Evolutionary conservation across 345 rosid genomes (phyloP).

Genomic region (Balakata baccata): DNA sequence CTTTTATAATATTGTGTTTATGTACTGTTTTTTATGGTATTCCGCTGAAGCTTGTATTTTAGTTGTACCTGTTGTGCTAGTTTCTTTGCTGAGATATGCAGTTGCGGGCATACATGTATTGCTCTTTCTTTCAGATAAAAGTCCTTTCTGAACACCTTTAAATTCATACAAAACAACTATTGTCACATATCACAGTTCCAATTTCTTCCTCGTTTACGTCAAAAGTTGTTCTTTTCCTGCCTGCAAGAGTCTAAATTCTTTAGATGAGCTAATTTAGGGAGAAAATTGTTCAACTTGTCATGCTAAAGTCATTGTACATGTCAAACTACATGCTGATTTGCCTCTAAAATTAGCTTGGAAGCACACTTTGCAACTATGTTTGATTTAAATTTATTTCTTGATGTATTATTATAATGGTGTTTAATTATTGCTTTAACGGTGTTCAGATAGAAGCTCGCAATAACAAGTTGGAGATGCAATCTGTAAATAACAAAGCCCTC

Average conservation of each 20-base stretch:
- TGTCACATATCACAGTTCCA: neutral
- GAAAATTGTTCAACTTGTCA: neutral
- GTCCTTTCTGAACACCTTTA: neutral
- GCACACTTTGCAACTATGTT: neutral
- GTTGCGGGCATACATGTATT: neutral
- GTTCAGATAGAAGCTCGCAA: constrained; percentile 94
- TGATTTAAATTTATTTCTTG: constrained; percentile 10
- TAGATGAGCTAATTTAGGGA: neutral
- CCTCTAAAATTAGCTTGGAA: constrained; percentile 8
- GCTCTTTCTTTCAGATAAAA: neutral
- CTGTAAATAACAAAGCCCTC: constrained; percentile 86
- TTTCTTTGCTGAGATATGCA: neutral
- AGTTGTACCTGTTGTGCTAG: neutral
- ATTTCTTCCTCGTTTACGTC: neutral
- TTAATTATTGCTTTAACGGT: constrained; percentile 15
- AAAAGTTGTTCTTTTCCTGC: neutral
- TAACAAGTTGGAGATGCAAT: constrained; percentile 94
- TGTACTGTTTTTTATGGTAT: constrained; percentile 14
- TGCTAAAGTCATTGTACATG: neutral
- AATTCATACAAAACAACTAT: neutral
- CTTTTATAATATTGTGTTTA: constrained; percentile 8
- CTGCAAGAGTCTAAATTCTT: neutral
- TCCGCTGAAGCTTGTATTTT: constrained; percentile 7
- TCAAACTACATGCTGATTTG: neutral
- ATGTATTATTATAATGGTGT: constrained; percentile 11